Evolutionary conservation across 139 green algal genomes (phyloP).

Genomic region (Volvox africanus): DNA sequence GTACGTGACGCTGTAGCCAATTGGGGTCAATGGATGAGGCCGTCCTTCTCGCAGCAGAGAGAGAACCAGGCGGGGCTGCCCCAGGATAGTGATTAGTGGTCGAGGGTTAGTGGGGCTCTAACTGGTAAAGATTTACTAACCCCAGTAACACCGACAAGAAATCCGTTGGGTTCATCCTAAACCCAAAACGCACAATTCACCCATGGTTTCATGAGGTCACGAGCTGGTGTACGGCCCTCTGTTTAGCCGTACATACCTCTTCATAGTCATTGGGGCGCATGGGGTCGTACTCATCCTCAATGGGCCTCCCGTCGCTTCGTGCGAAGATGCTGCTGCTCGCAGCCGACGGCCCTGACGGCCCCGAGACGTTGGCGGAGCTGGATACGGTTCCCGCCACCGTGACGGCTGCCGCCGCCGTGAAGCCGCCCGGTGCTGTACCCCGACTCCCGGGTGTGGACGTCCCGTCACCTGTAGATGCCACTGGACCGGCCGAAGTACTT

Average conservation of each 20-base stretch:
- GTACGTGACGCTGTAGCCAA: too few species aligned
- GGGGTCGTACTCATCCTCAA: slow-evolving; percentile 91
- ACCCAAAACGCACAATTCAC: too few species aligned
- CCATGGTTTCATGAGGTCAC: too few species aligned
- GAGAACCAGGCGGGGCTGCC: too few species aligned
- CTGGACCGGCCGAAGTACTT: background rate
- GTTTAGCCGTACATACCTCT: slow-evolving; percentile 66
- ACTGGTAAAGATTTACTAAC: too few species aligned
- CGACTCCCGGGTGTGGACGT: background rate
- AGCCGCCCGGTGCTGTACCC: background rate
- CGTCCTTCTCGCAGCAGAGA: too few species aligned
- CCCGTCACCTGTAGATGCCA: background rate
- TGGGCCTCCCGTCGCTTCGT: slow-evolving; percentile 8
- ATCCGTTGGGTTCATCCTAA: too few species aligned
- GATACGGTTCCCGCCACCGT: background rate
- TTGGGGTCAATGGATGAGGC: too few species aligned
- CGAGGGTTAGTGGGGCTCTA: too few species aligned
- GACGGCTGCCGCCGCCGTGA: background rate
- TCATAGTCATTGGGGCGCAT: slow-evolving; percentile 94
- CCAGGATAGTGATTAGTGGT: too few species aligned
- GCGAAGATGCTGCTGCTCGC: slow-evolving; percentile 46
- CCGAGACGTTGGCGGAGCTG: background rate
- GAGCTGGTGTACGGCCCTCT: background rate
- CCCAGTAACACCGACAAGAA: too few species aligned
- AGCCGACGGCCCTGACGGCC: background rate